Evolutionary conservation across 2,329 filamentous ascomycete species (phyloP).

Genomic region (Aspergillus oerlinghausenensis): DNA sequence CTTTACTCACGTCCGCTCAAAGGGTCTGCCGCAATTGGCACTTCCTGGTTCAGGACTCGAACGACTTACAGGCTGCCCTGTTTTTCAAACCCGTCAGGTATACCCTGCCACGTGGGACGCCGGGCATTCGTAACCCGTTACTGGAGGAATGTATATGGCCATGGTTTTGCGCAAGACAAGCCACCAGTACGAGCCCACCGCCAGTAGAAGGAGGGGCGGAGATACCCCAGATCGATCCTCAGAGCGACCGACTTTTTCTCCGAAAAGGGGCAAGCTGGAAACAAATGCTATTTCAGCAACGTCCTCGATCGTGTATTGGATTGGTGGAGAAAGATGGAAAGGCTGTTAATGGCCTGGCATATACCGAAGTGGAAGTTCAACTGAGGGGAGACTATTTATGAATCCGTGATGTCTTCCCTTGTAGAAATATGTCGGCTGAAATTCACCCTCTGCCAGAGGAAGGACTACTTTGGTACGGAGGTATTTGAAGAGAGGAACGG

Average conservation of each 20-base stretch:
- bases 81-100: not conserved
- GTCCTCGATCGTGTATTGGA: conserved; percentile 2
- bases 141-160: not conserved
- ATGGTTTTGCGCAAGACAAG: not conserved
- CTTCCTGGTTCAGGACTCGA: too few species aligned
- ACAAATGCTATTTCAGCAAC: conserved; percentile 5
- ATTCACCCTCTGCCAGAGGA: not conserved
- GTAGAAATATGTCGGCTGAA: not conserved
- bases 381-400: not conserved
- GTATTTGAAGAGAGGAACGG: not conserved
- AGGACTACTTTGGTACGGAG: not conserved
- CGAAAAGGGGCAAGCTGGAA: conserved; percentile 4
- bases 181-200: not conserved
- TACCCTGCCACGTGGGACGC: not conserved
- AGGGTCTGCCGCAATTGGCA: too few species aligned
- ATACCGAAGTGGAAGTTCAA: not conserved
- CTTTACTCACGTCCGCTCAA: too few species aligned
- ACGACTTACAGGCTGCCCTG: too few species aligned
- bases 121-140: not conserved
- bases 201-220: not conserved
- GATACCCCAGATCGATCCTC: not conserved
- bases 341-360: not conserved
- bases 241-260: not conserved
- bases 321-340: conserved; percentile 1
- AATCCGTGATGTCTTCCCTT: not conserved